Percentiles rank a stretch among this genome's conserved stretches.
phyloP scores from a whole-genome alignment of 345 rosid species.

The Chamaenerion angustifolium region DNA sequence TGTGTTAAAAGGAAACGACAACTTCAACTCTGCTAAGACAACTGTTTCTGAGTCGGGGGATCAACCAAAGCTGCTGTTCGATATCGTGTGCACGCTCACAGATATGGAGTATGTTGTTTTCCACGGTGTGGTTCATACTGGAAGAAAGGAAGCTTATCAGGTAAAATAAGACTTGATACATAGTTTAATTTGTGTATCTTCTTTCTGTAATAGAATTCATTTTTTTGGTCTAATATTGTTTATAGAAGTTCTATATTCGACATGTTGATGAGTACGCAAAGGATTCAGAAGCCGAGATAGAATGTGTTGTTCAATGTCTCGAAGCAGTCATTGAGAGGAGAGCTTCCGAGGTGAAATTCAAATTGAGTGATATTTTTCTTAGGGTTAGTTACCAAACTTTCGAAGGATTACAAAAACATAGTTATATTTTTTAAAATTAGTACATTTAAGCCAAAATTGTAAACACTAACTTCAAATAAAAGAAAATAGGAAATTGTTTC shows the following conservation, averaged over 20 bases:
- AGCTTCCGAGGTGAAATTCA: constrained; percentile 38
- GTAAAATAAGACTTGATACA: constrained; percentile 6
- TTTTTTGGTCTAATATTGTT: neutral
- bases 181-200: neutral
- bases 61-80: constrained; percentile 29
- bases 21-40: constrained; percentile 12
- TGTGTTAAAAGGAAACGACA: constrained; percentile 15
- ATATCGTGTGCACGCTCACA: constrained; percentile 27
- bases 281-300: constrained; percentile 67
- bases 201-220: neutral
- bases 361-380: neutral
- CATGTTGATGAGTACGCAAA: constrained; percentile 66
- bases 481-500: too few relatives aligned
- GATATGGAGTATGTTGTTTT: constrained; percentile 43
- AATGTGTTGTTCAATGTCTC: constrained; percentile 58
- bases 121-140: constrained; percentile 29
- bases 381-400: too few relatives aligned
- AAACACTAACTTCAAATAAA: too few relatives aligned
- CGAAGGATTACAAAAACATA: too few relatives aligned
- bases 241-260: constrained; percentile 66
- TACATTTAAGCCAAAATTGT: too few relatives aligned
- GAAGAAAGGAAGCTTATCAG: constrained; percentile 36
- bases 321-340: constrained; percentile 75
- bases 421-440: too few relatives aligned
- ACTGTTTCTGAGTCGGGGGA: constrained; percentile 22